Evolutionary conservation across 768 basidiomycete genomes (phyloP), one percentile per base, ranked within the genome.

Genomic region (Agaricus subrufescens): DNA sequence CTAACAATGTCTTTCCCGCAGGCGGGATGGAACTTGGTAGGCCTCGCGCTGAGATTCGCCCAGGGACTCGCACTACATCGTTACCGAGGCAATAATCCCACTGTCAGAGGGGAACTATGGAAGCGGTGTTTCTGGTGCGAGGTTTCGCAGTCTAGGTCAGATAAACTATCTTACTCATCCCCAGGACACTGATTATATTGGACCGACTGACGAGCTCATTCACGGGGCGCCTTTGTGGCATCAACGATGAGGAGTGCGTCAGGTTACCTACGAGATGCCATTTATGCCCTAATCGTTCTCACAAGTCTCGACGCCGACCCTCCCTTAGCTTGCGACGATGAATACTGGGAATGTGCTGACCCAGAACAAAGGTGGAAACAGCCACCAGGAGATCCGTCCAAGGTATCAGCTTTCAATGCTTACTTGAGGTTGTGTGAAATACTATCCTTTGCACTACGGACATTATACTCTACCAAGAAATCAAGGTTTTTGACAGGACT

Each of bases 241-340:
- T 90, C 3, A 81, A 85, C 48, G 86, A 89, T 45, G 87, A 87
- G 67, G 89, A 89, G 83, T 85, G 59, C 56, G 84, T 69, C 44
- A 15, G 26, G 23, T 27, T 38, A 12, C 31, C 31, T 31, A 4
- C 19, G 4, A n/a, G 1, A 15, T 7, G 48, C 11, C 29, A 37
- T 19, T 19, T 19, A 19, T 43, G 25, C 37, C 46, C 49, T 61
- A 27, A 58, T 23, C 45, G 7, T 26, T 37, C 14, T 23, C 11
- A 15, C 58, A 4, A 85, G 85, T 60, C 83, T 86, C 61, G 86
- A 90, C 58, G 73, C 83, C 3, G 86, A 86, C 42, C 73, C 81
- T 12, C 85, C 84, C 8, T 76, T 84, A 23, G 86, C 89, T 61
- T 78, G 78, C 57, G 76, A 78, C 47, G 76, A 78, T 46, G 75